Conservation (phyloP, 1,284 basidiomycete species). For the Megacollybia platyphylla region DNA sequence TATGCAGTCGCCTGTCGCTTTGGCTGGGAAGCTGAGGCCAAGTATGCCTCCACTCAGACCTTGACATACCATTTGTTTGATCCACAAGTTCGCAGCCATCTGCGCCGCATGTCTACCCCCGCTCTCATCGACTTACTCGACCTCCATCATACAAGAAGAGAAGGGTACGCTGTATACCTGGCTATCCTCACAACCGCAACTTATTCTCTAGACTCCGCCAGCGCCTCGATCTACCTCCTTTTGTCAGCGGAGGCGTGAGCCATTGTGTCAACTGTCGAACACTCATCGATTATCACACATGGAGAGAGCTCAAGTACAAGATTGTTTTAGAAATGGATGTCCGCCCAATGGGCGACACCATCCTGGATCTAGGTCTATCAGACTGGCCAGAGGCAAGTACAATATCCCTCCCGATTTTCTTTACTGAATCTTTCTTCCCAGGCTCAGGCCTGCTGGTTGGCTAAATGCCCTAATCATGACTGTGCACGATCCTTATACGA, state of each 20-base stretch:
- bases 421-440: no score
- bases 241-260: slow-evolving; percentile 32
- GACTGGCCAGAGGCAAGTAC: slow-evolving; percentile 31
- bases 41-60: slow-evolving; percentile 34
- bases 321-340: slow-evolving; percentile 41
- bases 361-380: slow-evolving; percentile 30
- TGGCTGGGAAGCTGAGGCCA: slow-evolving; percentile 42
- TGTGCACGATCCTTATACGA: slow-evolving; percentile 45
- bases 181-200: background rate
- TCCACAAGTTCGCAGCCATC: slow-evolving; percentile 25
- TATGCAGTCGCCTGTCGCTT: slow-evolving; percentile 44
- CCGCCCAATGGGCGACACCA: slow-evolving; percentile 44
- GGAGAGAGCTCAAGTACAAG: slow-evolving; percentile 47
- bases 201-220: slow-evolving; percentile 19
- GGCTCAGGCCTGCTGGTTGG: slow-evolving; percentile 44
- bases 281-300: slow-evolving; percentile 41
- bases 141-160: slow-evolving; percentile 37
- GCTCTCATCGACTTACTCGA: slow-evolving; percentile 39
- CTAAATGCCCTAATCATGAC: slow-evolving; percentile 27
- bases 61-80: slow-evolving; percentile 35
- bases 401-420: no score
- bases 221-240: slow-evolving; percentile 42
- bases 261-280: slow-evolving; percentile 33
- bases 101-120: slow-evolving; percentile 32
- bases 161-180: slow-evolving; percentile 16